Base-by-base conservation (phyloP, 176 grass and related monocot species). In the Musa itinerans region DNA sequence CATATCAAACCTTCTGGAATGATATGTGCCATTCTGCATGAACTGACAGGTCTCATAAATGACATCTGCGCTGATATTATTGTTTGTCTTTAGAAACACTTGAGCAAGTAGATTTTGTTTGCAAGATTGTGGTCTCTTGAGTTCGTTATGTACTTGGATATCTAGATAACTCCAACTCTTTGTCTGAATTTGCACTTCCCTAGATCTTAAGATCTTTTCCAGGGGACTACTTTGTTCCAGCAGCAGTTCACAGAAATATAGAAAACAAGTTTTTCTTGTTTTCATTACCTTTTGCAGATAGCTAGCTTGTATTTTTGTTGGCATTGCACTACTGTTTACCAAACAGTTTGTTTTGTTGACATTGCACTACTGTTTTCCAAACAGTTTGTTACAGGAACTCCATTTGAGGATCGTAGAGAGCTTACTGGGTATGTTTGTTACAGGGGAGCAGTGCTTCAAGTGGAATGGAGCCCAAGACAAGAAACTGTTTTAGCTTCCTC, bases 381-480 rank as follows among this genome's bases (percentile, higher is more conserved):
- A 43, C 17, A 19, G 10, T 70, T 70, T 70, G 16, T 50, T 70
- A 51, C 68, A 50, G 7, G 1, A 77, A 7, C 19, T 65, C 11
- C 7, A 43, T 49, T 52, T 65, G 12, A 9, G 19, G 11, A 77
- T 51, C n/a, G 4, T 64, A 27, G 16, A 56, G 4, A 17, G 21
- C 16, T 25, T 26, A 55, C 48, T 67, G 11, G 15, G 23, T 54
- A 84, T 80, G 57, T 76, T 4, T 55, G 78, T 26, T 80, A 71
- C 27, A 99, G 95, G 69, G 88, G 78, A 65, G 86, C 93, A 65
- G 95, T 87, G 22, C 73, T 94, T 81, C 95, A 99, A 88, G 91
- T 99, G 78, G 95, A 99, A 63, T 99, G 95, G 95, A 99, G 88
- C 76, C 95, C 95, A n/a, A 91, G 83, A 52, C 22, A 92, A 81